These are phyloP conservation scores for Fusarium sp. DNA, from an alignment of 2,329 filamentous ascomycete genomes.

Conservation along the genomic window DNA sequence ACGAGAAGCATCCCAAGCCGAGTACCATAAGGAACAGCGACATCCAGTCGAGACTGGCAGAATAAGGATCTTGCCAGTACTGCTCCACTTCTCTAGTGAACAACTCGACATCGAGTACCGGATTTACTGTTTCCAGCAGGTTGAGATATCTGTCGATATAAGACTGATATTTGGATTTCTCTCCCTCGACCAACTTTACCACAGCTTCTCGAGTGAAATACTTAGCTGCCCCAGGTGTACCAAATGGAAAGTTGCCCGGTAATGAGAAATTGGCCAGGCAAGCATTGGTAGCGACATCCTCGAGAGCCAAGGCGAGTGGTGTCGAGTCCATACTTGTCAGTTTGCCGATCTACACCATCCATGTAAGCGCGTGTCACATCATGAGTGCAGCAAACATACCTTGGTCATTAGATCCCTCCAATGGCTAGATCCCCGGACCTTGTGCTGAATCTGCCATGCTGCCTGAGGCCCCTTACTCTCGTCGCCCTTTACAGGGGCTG, in stretches of 20 bases:
- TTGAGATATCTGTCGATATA: conserved; percentile 49
- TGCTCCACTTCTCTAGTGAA: conserved; percentile 47
- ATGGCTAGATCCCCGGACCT: conserved; percentile 51
- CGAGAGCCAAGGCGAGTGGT: conserved; percentile 46
- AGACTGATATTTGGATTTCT: conserved; percentile 40
- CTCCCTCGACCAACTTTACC: conserved; percentile 46
- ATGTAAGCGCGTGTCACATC: neutral
- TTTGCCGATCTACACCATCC: conserved; percentile 41
- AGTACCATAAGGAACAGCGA: conserved; percentile 53
- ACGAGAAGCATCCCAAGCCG: conserved; percentile 50
- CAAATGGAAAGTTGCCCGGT: conserved; percentile 55
- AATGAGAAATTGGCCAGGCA: conserved; percentile 52
- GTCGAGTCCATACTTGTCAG: conserved; percentile 44
- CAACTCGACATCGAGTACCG: conserved; percentile 48
- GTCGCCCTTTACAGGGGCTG: conserved; percentile 39
- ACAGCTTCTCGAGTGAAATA: conserved; percentile 50
- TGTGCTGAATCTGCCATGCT: conserved; percentile 51
- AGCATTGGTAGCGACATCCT: conserved; percentile 51
- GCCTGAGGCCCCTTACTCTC: conserved; percentile 47
- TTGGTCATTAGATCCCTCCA: conserved; percentile 54
- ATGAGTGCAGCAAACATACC: conserved; percentile 38
- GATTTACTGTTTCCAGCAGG: conserved; percentile 51
- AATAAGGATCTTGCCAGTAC: conserved; percentile 50
- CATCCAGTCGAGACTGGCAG: conserved; percentile 49
- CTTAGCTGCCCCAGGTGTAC: conserved; percentile 50